Base-by-base conservation (phyloP, 2,329 filamentous ascomycete genomes). In the Ophiostoma sp. region DNA sequence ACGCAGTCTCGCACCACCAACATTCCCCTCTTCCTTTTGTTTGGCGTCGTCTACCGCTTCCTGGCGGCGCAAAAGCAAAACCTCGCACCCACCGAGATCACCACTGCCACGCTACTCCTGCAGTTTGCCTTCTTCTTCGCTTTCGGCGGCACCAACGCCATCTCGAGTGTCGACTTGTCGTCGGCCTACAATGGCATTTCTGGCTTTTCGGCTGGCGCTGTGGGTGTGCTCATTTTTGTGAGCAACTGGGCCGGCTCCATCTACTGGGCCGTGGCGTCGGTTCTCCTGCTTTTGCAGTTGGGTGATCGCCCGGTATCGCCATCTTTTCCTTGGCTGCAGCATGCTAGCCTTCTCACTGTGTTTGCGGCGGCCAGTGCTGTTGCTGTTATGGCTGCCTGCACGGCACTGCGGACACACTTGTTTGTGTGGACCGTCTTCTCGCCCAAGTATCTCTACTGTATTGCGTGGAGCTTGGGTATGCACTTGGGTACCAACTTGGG, bases 401-500 rank as follows among this genome's bases (percentile, higher is more conserved):
- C 92, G 66, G 86, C 88, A 8, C 82, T 99, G 79, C 86, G 95
- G 77, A 94, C 93, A 39, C 96, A 99, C 85, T 82, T 99, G 73
- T 99, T 99, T 80, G 95, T 99, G 75, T 99, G 96, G 96, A 98
- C 95, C 0, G 96, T 99, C 12, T 99, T 99, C 82, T 97, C 93
- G 76, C 96, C 96, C 0, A 99, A 98, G 82, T 98, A 95, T 81
- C 83, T 99, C 77, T 99, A 97, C 81, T 93, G 90, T 76, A 92
- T 96, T 86, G 94, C 92, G 17, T 99, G 96, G 97, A 90, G 88
- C 75, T 79, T 95, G 63, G 93, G 89, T 8, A 93, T 95, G 84
- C 95, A 99, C 87, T 80, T 95, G 75, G 80, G 87, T 50, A 85
- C 95, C 59, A 94, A 95, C 80, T 78, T 95, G 45, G 84, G 87